These are phyloP conservation scores for Ganoderma lingzhi DNA, from an alignment of 1,284 basidiomycete genomes.

Conservation along the genomic window DNA sequence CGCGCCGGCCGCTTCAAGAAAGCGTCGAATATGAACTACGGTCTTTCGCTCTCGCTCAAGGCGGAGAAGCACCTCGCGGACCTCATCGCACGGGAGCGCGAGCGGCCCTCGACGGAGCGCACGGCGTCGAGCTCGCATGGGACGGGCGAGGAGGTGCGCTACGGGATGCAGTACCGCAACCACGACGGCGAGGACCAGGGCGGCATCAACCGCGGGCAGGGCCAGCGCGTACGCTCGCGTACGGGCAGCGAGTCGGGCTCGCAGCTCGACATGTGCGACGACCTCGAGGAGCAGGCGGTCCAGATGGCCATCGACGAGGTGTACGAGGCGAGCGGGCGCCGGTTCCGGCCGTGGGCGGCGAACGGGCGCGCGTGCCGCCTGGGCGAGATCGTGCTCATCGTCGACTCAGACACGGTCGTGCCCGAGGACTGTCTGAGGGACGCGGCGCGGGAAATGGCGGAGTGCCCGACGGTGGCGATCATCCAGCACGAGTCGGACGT, in stretches of 20 bases:
- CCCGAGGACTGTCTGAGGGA: constrained; percentile 67
- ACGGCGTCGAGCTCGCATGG: constrained; percentile 21
- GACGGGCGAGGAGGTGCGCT: constrained; percentile 37
- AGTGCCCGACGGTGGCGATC: constrained; percentile 58
- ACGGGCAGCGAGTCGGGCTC: constrained; percentile 14
- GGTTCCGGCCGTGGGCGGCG: constrained; percentile 52
- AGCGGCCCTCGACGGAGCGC: constrained; percentile 11
- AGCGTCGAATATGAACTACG: constrained; percentile 91
- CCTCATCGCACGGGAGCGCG: constrained; percentile 45
- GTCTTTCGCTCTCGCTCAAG: constrained; percentile 72
- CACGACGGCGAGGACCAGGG: constrained; percentile 44
- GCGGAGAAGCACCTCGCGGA: constrained; percentile 76
- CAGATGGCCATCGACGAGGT: constrained; percentile 53
- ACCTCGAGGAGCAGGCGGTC: constrained; percentile 50
- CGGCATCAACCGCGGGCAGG: constrained; percentile 30
- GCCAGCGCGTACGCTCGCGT: constrained; percentile 29
- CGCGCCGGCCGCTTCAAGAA: constrained; percentile 94
- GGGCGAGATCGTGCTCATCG: constrained; percentile 54
- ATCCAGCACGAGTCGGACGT: constrained; percentile 60
- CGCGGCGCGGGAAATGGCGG: constrained; percentile 62
- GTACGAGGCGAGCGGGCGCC: constrained; percentile 46
- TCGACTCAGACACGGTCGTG: constrained; percentile 66
- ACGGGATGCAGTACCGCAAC: constrained; percentile 47
- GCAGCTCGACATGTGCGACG: constrained; percentile 38
- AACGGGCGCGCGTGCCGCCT: constrained; percentile 49